Conservation (phyloP, 345 rosid genomes). For the Brassica cretica region DNA sequence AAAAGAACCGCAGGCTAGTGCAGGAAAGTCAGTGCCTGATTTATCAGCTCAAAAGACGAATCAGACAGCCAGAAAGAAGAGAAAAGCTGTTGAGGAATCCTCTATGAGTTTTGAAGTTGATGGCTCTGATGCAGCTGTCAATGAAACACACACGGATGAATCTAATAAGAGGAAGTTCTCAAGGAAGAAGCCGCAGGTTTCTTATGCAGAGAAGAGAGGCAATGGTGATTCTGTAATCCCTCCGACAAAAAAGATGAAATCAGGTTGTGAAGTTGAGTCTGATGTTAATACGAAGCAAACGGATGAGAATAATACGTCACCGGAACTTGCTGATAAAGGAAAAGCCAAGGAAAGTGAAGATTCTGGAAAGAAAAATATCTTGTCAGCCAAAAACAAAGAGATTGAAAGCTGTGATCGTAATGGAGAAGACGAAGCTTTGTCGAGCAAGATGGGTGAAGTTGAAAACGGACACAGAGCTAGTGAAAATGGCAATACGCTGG, state of each 20-base stretch:
- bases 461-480: conserved; percentile 30
- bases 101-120: conserved; percentile 43
- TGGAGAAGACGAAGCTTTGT: conserved; percentile 38
- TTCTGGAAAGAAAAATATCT: conserved; percentile 27
- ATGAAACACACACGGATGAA: conserved; percentile 27
- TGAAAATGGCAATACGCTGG: conserved; percentile 19
- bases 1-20: conserved; percentile 23
- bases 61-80: conserved; percentile 45
- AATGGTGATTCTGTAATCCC: conserved; percentile 44
- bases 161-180: conserved; percentile 47
- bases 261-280: conserved; percentile 19
- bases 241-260: conserved; percentile 46
- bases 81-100: conserved; percentile 40
- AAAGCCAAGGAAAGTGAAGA: conserved; percentile 29
- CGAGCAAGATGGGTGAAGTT: conserved; percentile 26
- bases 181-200: conserved; percentile 51
- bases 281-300: conserved; percentile 21
- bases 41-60: conserved; percentile 31
- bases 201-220: conserved; percentile 33
- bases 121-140: conserved; percentile 36
- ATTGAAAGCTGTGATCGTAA: conserved; percentile 27
- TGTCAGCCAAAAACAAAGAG: conserved; percentile 36
- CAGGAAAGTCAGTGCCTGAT: conserved; percentile 33
- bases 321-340: conserved; percentile 33
- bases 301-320: conserved; percentile 15